These are phyloP conservation scores for Phaeomoniella chlamydospora DNA, from an alignment of 2,329 filamentous ascomycete species.

Conservation along the genomic window DNA sequence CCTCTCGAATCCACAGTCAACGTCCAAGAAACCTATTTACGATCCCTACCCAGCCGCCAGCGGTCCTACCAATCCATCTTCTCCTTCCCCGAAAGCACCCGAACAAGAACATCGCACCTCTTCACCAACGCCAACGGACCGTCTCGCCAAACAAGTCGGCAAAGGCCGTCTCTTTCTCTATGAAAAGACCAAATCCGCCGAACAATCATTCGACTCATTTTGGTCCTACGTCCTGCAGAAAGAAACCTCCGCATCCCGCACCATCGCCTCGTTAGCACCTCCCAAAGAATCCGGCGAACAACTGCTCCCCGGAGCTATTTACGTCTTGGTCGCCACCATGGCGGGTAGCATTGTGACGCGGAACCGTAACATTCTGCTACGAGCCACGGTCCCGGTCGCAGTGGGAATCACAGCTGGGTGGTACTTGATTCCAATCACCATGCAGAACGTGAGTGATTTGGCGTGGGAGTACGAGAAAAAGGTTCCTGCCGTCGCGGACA, in stretches of 20 bases:
- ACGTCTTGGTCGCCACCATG: conserved; percentile 90
- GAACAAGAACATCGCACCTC: conserved; percentile 7
- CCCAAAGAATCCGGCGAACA: conserved; percentile 73
- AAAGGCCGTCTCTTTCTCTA: conserved; percentile 69
- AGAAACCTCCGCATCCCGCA: conserved; percentile 80
- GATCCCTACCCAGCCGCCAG: conserved; percentile 11
- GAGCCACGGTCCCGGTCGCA: conserved; percentile 60
- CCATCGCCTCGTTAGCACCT: conserved; percentile 76
- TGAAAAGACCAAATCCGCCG: conserved; percentile 55
- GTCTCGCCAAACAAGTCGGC: conserved; percentile 70
- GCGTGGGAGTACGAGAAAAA: conserved; percentile 87
- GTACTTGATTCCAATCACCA: conserved; percentile 75
- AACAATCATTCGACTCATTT: conserved; percentile 69
- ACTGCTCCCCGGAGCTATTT: conserved; percentile 77
- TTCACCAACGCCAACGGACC: conserved; percentile 70
- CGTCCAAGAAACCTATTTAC: conserved; percentile 25
- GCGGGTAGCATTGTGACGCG: conserved; percentile 81
- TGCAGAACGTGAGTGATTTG: conserved; percentile 73
- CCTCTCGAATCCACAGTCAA: not conserved
- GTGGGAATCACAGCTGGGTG: conserved; percentile 75
- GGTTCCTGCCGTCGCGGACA: conserved; percentile 68
- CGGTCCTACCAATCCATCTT: conserved; percentile 5
- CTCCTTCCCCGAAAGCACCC: conserved; percentile 2
- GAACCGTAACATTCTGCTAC: conserved; percentile 72
- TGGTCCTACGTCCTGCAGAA: conserved; percentile 71